Percentiles rank a stretch among this genome's conserved stretches.
phyloP scores from a whole-genome alignment of 768 basidiomycete species.

The Fomitopsis pulvina region DNA sequence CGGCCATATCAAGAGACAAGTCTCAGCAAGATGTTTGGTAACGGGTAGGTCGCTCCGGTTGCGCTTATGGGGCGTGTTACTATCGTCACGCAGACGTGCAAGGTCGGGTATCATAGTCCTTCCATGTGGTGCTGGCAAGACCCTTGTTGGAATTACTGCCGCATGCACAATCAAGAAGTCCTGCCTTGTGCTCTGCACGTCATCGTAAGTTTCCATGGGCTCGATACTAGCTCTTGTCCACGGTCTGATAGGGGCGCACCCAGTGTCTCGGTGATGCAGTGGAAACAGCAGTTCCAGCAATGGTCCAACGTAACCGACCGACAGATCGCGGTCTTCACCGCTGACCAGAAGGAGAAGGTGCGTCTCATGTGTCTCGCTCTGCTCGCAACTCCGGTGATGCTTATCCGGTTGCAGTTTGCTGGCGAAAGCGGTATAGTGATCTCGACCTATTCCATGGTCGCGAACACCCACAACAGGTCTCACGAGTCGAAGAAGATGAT shows the following conservation, averaged over 20 bases:
- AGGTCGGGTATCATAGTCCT: slow-evolving; percentile 97
- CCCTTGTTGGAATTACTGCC: slow-evolving; percentile 97
- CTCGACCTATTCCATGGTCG: slow-evolving; percentile 99
- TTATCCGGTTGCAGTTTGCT: slow-evolving; percentile 86
- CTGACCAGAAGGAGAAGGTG: slow-evolving; percentile 96
- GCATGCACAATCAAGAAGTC: slow-evolving; percentile 99
- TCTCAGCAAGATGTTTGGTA: slow-evolving; percentile 99
- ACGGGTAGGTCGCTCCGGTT: slow-evolving; percentile 55
- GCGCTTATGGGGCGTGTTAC: slow-evolving; percentile 2
- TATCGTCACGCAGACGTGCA: slow-evolving; percentile 62
- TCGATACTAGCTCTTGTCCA: background rate
- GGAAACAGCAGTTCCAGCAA: slow-evolving; percentile 96
- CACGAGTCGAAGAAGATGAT: slow-evolving; percentile 99
- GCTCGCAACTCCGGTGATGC: too few species aligned
- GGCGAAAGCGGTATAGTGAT: slow-evolving; percentile 98
- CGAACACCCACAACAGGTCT: slow-evolving; percentile 97
- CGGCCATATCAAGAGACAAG: slow-evolving; percentile 98
- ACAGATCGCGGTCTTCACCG: slow-evolving; percentile 96
- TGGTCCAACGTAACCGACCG: slow-evolving; percentile 98
- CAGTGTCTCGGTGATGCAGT: slow-evolving; percentile 95
- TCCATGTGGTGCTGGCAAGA: slow-evolving; percentile 98
- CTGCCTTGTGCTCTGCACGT: slow-evolving; percentile 94
- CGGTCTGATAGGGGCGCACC: background rate
- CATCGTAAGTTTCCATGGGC: slow-evolving; percentile 60
- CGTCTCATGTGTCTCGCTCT: slow-evolving; percentile 5